A percentile compares a stretch with the other conserved stretches of the same genome.
phyloP scores from a whole-genome alignment of 2,329 filamentous ascomycete species.

The Botrytis deweyae region DNA sequence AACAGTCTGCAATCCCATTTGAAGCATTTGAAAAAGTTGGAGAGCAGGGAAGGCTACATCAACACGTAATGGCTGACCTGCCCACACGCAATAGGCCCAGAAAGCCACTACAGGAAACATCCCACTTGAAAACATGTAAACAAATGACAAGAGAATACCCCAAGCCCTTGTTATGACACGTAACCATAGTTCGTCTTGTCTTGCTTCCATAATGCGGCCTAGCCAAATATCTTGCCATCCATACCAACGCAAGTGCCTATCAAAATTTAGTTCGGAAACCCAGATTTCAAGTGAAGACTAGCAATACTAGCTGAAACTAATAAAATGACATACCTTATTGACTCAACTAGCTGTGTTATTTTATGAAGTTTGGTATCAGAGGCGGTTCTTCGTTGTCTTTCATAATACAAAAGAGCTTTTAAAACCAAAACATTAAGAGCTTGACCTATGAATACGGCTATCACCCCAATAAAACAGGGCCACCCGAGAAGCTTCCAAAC shows the following conservation, averaged over 20 bases:
- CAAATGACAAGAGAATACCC: slow-evolving; percentile 60
- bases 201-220: slow-evolving; percentile 63
- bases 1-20: slow-evolving; percentile 69
- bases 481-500: slow-evolving; percentile 79
- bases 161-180: slow-evolving; percentile 64
- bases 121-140: slow-evolving; percentile 70
- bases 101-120: slow-evolving; percentile 80
- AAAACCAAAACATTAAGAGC: slow-evolving; percentile 67
- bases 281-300: not conserved
- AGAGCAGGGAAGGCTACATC: slow-evolving; percentile 86
- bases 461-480: slow-evolving; percentile 71
- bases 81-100: slow-evolving; percentile 73
- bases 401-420: slow-evolving; percentile 63
- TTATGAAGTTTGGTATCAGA: slow-evolving; percentile 78
- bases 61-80: slow-evolving; percentile 66
- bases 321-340: slow-evolving; percentile 29
- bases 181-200: slow-evolving; percentile 65
- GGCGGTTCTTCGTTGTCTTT: slow-evolving; percentile 67
- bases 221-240: slow-evolving; percentile 80
- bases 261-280: not conserved
- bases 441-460: slow-evolving; percentile 68
- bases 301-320: not conserved
- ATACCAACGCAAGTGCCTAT: slow-evolving; percentile 43
- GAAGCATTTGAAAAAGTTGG: slow-evolving; percentile 75
- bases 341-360: slow-evolving; percentile 80